Percentiles rank a stretch among this genome's conserved stretches.
phyloP scores from a whole-genome alignment of 2,329 filamentous ascomycete genomes.

The Paraphoma chrysanthemicola region DNA sequence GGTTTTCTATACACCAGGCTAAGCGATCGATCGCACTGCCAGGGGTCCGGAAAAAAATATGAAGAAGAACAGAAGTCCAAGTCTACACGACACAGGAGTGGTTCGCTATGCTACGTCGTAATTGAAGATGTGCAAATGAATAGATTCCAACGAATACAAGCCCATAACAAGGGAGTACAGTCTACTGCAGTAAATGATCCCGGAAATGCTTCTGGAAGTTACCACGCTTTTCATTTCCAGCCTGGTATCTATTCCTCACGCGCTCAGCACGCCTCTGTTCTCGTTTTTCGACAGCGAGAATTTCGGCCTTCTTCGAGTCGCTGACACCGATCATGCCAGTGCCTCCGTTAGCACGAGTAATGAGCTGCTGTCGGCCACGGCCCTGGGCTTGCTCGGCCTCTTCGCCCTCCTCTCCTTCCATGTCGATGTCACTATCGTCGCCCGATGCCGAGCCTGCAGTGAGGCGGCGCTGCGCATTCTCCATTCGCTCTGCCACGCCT shows the following conservation, averaged over 20 bases:
- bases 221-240: conserved; percentile 72
- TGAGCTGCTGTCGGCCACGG: conserved; percentile 48
- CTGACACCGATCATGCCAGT: conserved; percentile 79
- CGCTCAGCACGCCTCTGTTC: conserved; percentile 70
- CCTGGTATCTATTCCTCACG: conserved; percentile 66
- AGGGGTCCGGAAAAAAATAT: too few relatives aligned
- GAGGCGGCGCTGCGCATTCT: conserved; percentile 71
- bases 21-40: too few relatives aligned
- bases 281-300: conserved; percentile 71
- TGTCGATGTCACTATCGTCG: conserved; percentile 47
- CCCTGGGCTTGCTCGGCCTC: conserved; percentile 21
- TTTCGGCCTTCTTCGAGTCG: conserved; percentile 75
- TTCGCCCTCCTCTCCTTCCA: conserved; percentile 32
- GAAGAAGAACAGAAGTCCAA: too few relatives aligned
- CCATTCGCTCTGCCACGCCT: conserved; percentile 74
- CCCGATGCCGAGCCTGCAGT: conserved; percentile 53
- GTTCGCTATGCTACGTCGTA: too few relatives aligned
- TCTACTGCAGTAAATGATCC: conserved; percentile 62
- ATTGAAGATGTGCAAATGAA: too few relatives aligned
- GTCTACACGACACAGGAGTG: too few relatives aligned
- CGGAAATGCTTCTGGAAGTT: conserved; percentile 83
- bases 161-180: too few relatives aligned
- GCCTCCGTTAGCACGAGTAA: conserved; percentile 74
- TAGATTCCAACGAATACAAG: too few relatives aligned
- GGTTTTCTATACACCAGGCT: too few relatives aligned